Percentiles rank a stretch among this genome's conserved stretches.
Evolutionary conservation across 768 basidiomycete genomes (phyloP).

Genomic region (Pleurotus tuber-regium): DNA sequence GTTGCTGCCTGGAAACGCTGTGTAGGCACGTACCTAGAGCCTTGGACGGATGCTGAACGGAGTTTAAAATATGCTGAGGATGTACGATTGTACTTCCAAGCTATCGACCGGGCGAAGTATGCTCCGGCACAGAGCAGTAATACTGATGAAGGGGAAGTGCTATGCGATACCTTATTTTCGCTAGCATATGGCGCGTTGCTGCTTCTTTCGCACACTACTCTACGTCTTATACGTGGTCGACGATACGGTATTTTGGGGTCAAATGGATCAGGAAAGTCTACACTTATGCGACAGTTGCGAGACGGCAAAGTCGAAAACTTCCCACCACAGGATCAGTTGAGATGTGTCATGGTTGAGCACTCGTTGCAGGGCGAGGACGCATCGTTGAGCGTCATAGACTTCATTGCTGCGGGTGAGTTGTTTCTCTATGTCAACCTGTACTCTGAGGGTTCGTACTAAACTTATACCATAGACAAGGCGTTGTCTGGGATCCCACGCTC

Average conservation of each 20-base stretch:
- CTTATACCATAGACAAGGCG: constrained; percentile 53
- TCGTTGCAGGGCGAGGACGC: constrained; percentile 92
- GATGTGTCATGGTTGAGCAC: constrained; percentile 97
- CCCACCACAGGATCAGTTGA: constrained; percentile 81
- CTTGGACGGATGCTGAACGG: constrained; percentile 63
- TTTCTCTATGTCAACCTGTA: constrained; percentile 1
- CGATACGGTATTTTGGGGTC: constrained; percentile 94
- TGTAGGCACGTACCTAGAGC: constrained; percentile 65
- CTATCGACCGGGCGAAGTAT: constrained; percentile 75
- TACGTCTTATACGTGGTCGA: constrained; percentile 85
- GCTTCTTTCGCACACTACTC: constrained; percentile 89
- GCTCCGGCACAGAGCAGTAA: constrained; percentile 37
- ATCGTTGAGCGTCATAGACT: constrained; percentile 80
- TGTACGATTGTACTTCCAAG: constrained; percentile 70
- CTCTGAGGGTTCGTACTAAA: too few species aligned
- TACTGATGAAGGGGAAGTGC: constrained; percentile 76
- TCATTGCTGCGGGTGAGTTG: constrained; percentile 78
- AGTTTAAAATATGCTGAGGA: constrained; percentile 54
- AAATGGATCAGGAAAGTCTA: constrained; percentile 97
- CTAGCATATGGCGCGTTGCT: constrained; percentile 94
- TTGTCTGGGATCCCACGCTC: constrained; percentile 59
- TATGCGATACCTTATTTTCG: constrained; percentile 93
- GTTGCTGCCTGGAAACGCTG: constrained; percentile 62
- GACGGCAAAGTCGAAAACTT: constrained; percentile 97
- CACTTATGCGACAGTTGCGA: constrained; percentile 91